Percentiles rank a stretch among this genome's conserved stretches.
Conservation (phyloP, 164 flowering plant genomes). For the Magnolia officinalis region DNA sequence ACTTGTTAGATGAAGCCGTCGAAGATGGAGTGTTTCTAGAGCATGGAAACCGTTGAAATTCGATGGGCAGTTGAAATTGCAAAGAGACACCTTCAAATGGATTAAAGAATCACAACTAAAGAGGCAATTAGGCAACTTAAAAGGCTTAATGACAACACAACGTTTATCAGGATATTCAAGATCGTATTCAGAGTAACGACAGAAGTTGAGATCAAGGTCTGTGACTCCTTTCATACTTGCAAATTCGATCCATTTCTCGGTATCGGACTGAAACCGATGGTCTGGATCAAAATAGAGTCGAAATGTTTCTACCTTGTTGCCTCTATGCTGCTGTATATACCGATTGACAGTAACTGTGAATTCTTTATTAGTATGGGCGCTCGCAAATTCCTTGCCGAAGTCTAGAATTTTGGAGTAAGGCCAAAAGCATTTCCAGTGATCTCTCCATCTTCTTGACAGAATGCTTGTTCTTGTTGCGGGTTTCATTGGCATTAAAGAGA, state of each 20-base stretch:
- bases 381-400: slow-evolving; percentile 2
- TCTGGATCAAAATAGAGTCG: slow-evolving; percentile 1
- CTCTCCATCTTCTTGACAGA: slow-evolving; percentile 15
- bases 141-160: not conserved
- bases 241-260: slow-evolving; percentile 10
- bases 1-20: not conserved
- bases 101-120: slow-evolving; percentile 6
- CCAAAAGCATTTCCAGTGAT: not conserved
- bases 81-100: not conserved
- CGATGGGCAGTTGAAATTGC: not conserved
- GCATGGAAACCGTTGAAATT: slow-evolving; percentile 7
- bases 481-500: slow-evolving; percentile 12
- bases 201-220: slow-evolving; percentile 7
- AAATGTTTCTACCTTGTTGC: slow-evolving; percentile 2
- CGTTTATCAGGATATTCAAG: not conserved
- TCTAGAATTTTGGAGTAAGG: not conserved
- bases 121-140: not conserved
- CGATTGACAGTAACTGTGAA: not conserved
- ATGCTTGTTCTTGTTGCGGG: slow-evolving; percentile 4
- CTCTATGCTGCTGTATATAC: not conserved
- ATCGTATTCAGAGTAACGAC: not conserved
- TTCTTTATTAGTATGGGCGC: not conserved
- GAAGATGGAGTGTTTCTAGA: slow-evolving; percentile 5
- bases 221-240: slow-evolving; percentile 1
- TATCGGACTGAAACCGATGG: not conserved